These are phyloP conservation scores for Alternaria sp. DNA, from an alignment of 2,329 filamentous ascomycete genomes.

Conservation along the genomic window DNA sequence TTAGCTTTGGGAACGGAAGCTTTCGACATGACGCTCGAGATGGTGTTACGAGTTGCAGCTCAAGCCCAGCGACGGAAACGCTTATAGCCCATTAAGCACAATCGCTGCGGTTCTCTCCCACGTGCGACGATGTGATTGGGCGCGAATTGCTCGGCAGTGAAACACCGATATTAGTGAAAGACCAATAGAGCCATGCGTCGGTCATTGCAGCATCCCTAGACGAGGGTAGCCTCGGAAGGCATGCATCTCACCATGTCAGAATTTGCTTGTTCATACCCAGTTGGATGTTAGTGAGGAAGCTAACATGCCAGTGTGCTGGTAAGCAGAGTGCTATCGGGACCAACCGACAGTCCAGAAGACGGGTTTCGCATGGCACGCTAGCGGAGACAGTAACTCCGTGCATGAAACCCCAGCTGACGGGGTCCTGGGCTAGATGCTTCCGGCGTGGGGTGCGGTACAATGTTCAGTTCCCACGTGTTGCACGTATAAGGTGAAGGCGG, in stretches of 20 bases:
- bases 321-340: constrained; percentile 4
- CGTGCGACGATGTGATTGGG: constrained; percentile 3
- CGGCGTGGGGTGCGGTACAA: neutral
- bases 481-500: neutral
- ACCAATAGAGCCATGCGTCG: neutral
- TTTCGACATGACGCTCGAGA: neutral
- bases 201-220: neutral
- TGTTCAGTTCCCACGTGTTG: neutral
- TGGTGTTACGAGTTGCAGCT: constrained; percentile 1
- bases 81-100: neutral
- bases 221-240: neutral
- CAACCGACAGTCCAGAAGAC: constrained; percentile 8
- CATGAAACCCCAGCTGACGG: constrained; percentile 1
- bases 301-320: constrained; percentile 2
- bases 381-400: neutral
- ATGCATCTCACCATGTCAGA: neutral
- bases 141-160: neutral
- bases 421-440: neutral
- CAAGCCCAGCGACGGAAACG: neutral
- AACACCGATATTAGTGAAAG: neutral
- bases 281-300: constrained; percentile 1
- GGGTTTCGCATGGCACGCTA: neutral
- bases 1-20: neutral
- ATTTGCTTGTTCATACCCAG: neutral
- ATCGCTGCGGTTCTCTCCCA: neutral